Evolutionary conservation across 2,329 filamentous ascomycete genomes (phyloP), one percentile per base, ranked within the genome.

Genomic region (Pseudonectria foliicola): DNA sequence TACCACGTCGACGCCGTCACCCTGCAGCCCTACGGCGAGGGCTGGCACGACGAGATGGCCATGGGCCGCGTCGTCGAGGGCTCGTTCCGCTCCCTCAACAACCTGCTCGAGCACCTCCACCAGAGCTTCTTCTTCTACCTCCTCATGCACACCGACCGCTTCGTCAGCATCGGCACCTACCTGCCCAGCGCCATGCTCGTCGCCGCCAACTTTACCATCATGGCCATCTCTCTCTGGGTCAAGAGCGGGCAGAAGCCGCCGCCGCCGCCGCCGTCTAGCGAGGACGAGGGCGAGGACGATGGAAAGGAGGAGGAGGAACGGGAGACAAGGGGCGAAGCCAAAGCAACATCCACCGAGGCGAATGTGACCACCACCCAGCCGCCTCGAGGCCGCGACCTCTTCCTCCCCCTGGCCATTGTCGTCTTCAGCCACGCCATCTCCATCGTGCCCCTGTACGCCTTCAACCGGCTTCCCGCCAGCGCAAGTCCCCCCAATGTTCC

Each of bases 111-210:
- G 63, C 89, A 98, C 57, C 71, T 98, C 42, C 92, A 98, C 58
- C 92, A 98, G 64, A 95, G 89, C 59, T 98, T 98, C 70, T 98
- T 98, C 74, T 96, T 98, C 65, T 98, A 98, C 59, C 70, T 98
- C 33, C 72, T 98, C 29, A 88, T 96, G 77, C 82, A 93, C 48
- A 77, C 81, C 21, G 85, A 92, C 52, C 80, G 89, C 10, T 98
- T 98, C 56, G 92, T 96, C 49, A 96, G 89, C 62, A 98, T 98
- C 44, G 92, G 92, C 12, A 98, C 90, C 2, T 98, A 98, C 55
- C 72, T 98, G 4, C 92, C 92, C 0, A 93, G 87, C 49, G 92
- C 92, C n/a, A 98, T 98, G 92, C 65, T 96, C 33, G 74, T 98
- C 38, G 92, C 92, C 2, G 84, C 82, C 28, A 95, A 89, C 59